Evolutionary conservation across 2,329 filamentous ascomycete species (phyloP).

Genomic region (Calonectria ilicicola): DNA sequence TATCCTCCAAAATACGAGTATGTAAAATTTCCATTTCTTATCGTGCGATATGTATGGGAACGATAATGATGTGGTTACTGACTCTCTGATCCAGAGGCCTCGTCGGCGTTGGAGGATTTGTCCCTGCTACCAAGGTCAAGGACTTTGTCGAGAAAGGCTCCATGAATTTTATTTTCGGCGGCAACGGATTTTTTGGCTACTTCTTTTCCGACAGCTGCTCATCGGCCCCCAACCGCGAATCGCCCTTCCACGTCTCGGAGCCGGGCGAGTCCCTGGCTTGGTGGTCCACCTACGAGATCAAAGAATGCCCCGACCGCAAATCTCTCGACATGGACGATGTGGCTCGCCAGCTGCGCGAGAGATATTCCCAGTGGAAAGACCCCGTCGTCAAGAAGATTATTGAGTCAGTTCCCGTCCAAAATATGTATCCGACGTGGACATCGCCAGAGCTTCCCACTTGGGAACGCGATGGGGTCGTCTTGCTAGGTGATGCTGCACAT

Average conservation of each 20-base stretch:
- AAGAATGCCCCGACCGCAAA: constrained; percentile 21
- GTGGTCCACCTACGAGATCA: constrained; percentile 28
- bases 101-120: constrained; percentile 26
- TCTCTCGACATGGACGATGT: constrained; percentile 19
- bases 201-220: constrained; percentile 22
- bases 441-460: constrained; percentile 20
- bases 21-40: background rate
- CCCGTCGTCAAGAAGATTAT: constrained; percentile 20
- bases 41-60: background rate
- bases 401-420: background rate
- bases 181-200: constrained; percentile 23
- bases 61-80: background rate
- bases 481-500: constrained; percentile 24
- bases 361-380: constrained; percentile 20
- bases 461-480: constrained; percentile 21
- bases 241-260: constrained; percentile 23
- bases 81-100: constrained; percentile 12
- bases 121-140: background rate
- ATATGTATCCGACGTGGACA: constrained; percentile 29
- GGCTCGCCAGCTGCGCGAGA: constrained; percentile 11
- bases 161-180: constrained; percentile 25
- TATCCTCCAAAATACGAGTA: constrained; percentile 42
- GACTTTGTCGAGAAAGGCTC: constrained; percentile 20
- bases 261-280: constrained; percentile 19
- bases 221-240: constrained; percentile 10